A percentile compares a stretch with the other conserved stretches of the same genome.
Conservation (phyloP, 2,329 filamentous ascomycete species). For the Hortaea sp. region DNA sequence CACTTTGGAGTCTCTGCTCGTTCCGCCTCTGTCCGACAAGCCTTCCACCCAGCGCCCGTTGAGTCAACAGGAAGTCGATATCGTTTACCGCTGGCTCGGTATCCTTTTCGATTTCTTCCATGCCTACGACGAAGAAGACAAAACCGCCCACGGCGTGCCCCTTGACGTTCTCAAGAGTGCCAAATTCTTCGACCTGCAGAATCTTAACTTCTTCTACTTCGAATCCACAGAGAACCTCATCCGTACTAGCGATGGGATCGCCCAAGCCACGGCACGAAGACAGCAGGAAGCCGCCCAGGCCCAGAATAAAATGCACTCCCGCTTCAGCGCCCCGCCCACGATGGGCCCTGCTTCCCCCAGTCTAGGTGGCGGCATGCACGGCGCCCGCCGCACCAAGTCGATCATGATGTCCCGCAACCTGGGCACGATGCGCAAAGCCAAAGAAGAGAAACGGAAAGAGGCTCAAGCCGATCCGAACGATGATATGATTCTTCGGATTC, state of each 20-base stretch:
- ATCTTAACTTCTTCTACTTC: slow-evolving; percentile 97
- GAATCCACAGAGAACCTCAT: slow-evolving; percentile 85
- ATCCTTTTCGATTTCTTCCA: slow-evolving; percentile 92
- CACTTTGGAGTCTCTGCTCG: slow-evolving; percentile 79
- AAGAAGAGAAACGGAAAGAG: slow-evolving; percentile 73
- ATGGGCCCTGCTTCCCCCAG: slow-evolving; percentile 19
- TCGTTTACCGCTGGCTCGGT: slow-evolving; percentile 85
- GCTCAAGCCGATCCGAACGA: slow-evolving; percentile 94
- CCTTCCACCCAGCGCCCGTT: slow-evolving; percentile 76
- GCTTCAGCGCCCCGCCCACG: slow-evolving; percentile 57
- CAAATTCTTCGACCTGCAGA: slow-evolving; percentile 96
- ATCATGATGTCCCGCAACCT: slow-evolving; percentile 53
- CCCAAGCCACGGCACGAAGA: slow-evolving; percentile 72
- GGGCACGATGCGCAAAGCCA: slow-evolving; percentile 91
- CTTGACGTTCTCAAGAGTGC: slow-evolving; percentile 88
- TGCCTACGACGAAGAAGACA: slow-evolving; percentile 71
- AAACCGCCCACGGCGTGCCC: slow-evolving; percentile 79
- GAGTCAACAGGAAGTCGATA: slow-evolving; percentile 77
- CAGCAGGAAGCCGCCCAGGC: slow-evolving; percentile 41
- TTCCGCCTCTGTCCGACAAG: slow-evolving; percentile 92
- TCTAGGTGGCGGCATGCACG: neutral
- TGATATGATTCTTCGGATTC: slow-evolving; percentile 92
- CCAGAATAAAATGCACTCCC: slow-evolving; percentile 15
- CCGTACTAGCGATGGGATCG: slow-evolving; percentile 93
- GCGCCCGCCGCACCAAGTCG: neutral